Conservation (phyloP, 306 rosid species). For the Acacia crassicarpa region DNA sequence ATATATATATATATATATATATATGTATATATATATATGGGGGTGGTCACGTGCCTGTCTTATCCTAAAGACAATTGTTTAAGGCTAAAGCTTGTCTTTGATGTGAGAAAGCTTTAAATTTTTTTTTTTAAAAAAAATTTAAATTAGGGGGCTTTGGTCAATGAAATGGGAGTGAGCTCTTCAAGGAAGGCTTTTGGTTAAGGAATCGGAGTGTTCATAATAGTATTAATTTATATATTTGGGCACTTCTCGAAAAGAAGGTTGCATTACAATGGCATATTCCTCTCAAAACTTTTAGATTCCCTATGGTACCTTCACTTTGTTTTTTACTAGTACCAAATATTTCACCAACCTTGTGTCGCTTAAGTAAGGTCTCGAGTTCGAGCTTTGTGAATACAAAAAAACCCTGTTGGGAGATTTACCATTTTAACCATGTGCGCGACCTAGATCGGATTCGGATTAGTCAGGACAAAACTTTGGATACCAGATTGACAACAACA, state of each 20-base stretch:
- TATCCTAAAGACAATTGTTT: constrained; percentile 32
- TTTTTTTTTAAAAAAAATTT: background rate
- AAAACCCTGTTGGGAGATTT: no score
- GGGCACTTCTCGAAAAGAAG: constrained; percentile 45
- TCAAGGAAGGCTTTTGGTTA: constrained; percentile 30
- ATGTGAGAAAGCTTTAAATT: background rate
- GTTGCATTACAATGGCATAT: constrained; percentile 36
- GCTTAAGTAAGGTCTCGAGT: no score
- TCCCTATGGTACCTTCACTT: background rate
- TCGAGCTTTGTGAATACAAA: no score
- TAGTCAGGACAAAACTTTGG: no score
- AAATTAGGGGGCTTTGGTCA: constrained; percentile 15
- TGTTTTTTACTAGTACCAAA: background rate
- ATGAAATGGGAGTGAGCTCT: constrained; percentile 35
- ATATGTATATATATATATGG: background rate
- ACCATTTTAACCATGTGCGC: no score
- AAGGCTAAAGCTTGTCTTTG: constrained; percentile 28
- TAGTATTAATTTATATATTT: constrained; percentile 10
- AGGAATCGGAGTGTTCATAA: constrained; percentile 41
- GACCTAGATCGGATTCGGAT: no score
- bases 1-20: constrained; percentile 21
- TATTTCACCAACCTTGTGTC: no score
- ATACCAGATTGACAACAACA: no score
- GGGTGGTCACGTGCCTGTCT: constrained; percentile 42
- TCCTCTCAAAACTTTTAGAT: constrained; percentile 19